Evolutionary conservation across 2,329 filamentous ascomycete genomes (phyloP).

Genomic region (Ophiocordyceps sinensis): DNA sequence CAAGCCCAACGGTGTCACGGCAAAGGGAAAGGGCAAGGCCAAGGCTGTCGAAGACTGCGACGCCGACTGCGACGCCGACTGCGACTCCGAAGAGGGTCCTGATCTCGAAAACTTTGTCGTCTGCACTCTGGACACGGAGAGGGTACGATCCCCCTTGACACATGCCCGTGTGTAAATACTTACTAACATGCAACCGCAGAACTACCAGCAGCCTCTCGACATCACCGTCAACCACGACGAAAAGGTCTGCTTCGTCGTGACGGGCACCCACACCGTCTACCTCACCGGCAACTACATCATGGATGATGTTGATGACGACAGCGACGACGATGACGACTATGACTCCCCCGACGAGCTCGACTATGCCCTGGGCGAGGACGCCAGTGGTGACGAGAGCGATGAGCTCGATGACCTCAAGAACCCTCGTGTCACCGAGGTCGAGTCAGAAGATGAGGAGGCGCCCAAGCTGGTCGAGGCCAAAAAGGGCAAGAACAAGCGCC

Average conservation of each 20-base stretch:
- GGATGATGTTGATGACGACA: conserved; percentile 48
- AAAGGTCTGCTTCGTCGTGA: conserved; percentile 82
- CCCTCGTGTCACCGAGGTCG: conserved; percentile 72
- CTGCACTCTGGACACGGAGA: conserved; percentile 88
- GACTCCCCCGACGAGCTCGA: conserved; percentile 73
- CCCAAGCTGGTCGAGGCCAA: conserved; percentile 44
- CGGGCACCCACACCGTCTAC: conserved; percentile 78
- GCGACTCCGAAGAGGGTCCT: conserved; percentile 46
- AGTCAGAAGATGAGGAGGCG: conserved; percentile 62
- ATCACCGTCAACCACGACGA: conserved; percentile 83
- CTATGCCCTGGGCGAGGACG: conserved; percentile 54
- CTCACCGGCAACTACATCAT: conserved; percentile 95
- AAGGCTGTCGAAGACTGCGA: conserved; percentile 48
- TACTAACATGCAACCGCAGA: conserved; percentile 35
- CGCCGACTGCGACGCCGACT: conserved; percentile 45
- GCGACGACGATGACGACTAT: conserved; percentile 59
- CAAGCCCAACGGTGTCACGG: conserved; percentile 40
- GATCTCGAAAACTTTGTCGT: conserved; percentile 82
- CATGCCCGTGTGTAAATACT: not conserved
- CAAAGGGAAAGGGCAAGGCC: conserved; percentile 50
- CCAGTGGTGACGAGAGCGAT: conserved; percentile 60
- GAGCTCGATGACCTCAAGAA: conserved; percentile 66
- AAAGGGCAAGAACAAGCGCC: conserved; percentile 88
- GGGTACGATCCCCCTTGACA: conserved; percentile 40
- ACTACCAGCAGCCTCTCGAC: conserved; percentile 90